Base-by-base conservation (phyloP, 2,329 filamentous ascomycete genomes). In the Exophiala oligosperma region DNA sequence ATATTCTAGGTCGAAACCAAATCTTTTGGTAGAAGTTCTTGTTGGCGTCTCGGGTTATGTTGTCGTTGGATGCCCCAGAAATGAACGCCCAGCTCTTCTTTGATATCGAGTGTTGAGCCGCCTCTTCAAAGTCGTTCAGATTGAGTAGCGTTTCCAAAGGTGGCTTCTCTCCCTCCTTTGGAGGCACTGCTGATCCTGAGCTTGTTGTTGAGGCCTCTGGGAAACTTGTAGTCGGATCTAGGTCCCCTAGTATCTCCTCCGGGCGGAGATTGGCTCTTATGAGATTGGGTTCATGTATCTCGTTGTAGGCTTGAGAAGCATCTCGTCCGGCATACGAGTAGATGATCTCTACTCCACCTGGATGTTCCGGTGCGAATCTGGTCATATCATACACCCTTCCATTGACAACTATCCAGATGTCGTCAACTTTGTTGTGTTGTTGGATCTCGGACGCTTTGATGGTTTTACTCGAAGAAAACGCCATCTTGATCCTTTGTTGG, bases 391-490 rank as follows among this genome's bases (percentile, higher is more conserved):
- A 89, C 24, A 89, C 84, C 65, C 82, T 81, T 44, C 82, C 82
- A 69, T 89, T 81, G n/a, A 90, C 81, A 17, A 88, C 85, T 60
- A 90, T 81, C 87, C 87, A 90, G 66, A 81, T 79, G 63, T 85
- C 71, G 54, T 77, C 64, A 24, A 73, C 64, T 11, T 69, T 75
- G 54, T 76, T 81, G 66, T 86, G 83, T 23, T 46, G 54, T 37
- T 61, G 59, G 11, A 61, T 52, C 21, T 53, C 48, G n/a, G 51
- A 44, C 2, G 54, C 59, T 26, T 29, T 48, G 11, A 48, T 29
- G 46, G 28, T 29, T 14, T 14, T 48, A 3, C 2, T 2, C 28
- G 46, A 48, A 17, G 46, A 48, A 17, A 26, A 7, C 6, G 11
- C 23, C 46, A 48, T 48, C n/a, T 5, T 35, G 32, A 35, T 9